Base-by-base conservation (phyloP, 805 yeast species). In the Metschnikowia drakensbergensis region DNA sequence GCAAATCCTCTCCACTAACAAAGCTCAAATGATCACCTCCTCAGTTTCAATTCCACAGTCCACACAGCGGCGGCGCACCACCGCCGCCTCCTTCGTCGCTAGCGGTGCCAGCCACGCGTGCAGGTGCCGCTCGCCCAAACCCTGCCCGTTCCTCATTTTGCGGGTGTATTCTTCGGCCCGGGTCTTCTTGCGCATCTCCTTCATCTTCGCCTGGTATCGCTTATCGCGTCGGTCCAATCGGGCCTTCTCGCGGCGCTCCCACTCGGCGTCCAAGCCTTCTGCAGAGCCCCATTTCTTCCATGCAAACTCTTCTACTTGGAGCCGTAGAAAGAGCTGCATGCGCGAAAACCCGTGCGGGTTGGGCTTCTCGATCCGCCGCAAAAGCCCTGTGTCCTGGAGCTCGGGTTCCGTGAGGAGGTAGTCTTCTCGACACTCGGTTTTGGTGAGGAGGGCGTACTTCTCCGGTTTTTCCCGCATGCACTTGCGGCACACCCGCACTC, bases 351-450 rank as follows among this genome's bases (percentile, higher is more conserved):
- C 89, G 65, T 94, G 96, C 0, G 99, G 99, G 61, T 94, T 94
- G 2, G 96, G 89, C 58, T 91, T 88, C 53, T 90, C 96, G 51
- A 92, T 70, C 53, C 94, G 80, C 8, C 85, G 85, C 51, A 94
- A 72, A 25, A 91, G 66, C 1, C 65, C 72, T 5, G 66, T 67
- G 63, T 94, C 99, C 45, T 80, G 76, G 37, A 94, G 74, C 63
- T 94, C 99, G 0, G 97, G 94, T 42, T 94, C 99, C 0, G 99
- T 94, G 28, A 94, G 65, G 37, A 94, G 77, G 64, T 94, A 94
- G 68, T 94, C 99, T 57, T 87, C 92, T 36, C 83, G 80, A 65
- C 97, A 90, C 67, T 94, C 99, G 0, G 99, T 94, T 67, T 94
- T 94, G 6, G 99, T 94, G 45, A 94, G 68, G 22, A 94, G 66